A percentile compares a stretch with the other conserved stretches of the same genome.
Conservation (phyloP, 495 filamentous ascomycete genomes). For the Aspergillus panamensis region DNA sequence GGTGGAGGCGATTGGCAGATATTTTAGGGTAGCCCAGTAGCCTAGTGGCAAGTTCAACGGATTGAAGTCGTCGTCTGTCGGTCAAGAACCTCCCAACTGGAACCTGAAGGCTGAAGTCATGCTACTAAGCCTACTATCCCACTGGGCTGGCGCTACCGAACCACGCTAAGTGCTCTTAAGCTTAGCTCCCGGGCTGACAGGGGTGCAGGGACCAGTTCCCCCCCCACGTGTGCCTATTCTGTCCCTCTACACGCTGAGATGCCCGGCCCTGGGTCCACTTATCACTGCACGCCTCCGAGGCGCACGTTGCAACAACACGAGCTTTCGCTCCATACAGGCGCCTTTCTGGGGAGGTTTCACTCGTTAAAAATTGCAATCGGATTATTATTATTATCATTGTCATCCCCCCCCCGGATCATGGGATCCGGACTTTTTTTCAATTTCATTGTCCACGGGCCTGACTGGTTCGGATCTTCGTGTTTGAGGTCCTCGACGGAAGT, state of each 20-base stretch:
- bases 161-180: neutral
- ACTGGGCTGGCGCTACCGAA: neutral
- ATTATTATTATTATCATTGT: neutral
- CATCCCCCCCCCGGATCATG: neutral
- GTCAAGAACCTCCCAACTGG: too few species aligned
- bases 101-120: too few species aligned
- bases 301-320: neutral
- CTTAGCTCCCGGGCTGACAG: neutral
- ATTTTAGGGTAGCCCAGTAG: too few species aligned
- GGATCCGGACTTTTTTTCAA: neutral
- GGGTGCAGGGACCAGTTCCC: conserved; percentile 18
- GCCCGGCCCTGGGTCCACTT: neutral
- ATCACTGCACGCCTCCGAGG: neutral
- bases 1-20: neutral
- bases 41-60: too few species aligned
- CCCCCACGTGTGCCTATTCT: conserved; percentile 18
- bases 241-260: neutral
- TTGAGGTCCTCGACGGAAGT: neutral
- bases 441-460: neutral
- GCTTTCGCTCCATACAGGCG: neutral
- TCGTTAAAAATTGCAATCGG: neutral
- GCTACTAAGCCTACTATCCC: too few species aligned
- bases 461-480: neutral
- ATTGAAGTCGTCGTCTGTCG: too few species aligned
- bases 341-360: neutral